Base-by-base conservation (phyloP, 208 protist genomes). In the Trypanosoma cruzi region DNA sequence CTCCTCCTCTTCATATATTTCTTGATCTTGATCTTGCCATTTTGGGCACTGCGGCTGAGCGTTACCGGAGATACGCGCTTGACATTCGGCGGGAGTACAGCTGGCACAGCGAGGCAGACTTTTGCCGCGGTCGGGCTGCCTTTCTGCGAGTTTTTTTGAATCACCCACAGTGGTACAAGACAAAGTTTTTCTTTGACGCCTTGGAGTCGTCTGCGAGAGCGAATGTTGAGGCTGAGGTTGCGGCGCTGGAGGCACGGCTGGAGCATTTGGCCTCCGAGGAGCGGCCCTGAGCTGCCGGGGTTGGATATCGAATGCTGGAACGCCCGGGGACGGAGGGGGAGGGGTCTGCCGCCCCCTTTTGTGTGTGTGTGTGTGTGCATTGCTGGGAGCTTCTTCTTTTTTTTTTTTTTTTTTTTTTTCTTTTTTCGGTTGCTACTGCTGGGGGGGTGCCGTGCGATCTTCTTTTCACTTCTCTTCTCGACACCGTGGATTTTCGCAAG, bases 21-120 rank as follows among this genome's bases (percentile, higher is more conserved):
- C 74, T 95, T 6, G 89, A 95, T 65, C 42, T 95, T 14, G 89
- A 95, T 61, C 62, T 95, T 1, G 68, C 86, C 16, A 80, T 95
- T 31, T 71, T 95, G 14, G 89, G 89, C 34, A 73, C 61, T 52
- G 61, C 58, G 22, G n/a, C 63, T 0, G 64, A 61, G 26, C 49
- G 67, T 2, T 79, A 83, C 36, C 48, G 48, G 22, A 57, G 73
- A 7, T 95, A 95, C 70, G 74, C 81, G 11, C 66, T 53, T 20
- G 73, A 75, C 14, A 80, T 95, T 28, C 59, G 67, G 18, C 60
- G 74, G 18, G 89, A 95, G 77, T 95, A 95, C 78, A 64, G 55
- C 48, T 79, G 80, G 65, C 78, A 83, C 61, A 24, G 70, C 13
- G 68, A 64, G 0, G 67, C 28, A 5, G 79, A 81, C 20, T 95